Evolutionary conservation across 192 early-diverging fungal species (phyloP).

Genomic region (Entomortierella lignicola): DNA sequence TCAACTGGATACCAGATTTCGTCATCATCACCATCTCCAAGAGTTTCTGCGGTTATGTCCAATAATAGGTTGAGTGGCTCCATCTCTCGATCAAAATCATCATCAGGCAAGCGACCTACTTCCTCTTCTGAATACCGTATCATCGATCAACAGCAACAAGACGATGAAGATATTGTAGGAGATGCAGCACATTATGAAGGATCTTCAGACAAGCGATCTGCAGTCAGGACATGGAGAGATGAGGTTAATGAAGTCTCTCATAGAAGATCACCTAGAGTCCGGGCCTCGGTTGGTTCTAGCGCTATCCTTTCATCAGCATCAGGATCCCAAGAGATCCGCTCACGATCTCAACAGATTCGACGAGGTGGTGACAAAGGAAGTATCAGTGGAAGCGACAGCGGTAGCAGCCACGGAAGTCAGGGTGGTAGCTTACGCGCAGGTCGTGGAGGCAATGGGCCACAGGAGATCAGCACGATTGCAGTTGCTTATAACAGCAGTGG

Average conservation of each 20-base stretch:
- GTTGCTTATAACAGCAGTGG: constrained; percentile 31
- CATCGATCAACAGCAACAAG: neutral
- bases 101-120: neutral
- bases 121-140: neutral
- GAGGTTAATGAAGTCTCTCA: constrained; percentile 43
- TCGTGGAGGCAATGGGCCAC: too few species aligned
- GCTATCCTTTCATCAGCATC: neutral
- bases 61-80: too few species aligned
- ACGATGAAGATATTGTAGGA: neutral
- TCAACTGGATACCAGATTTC: constrained; percentile 8
- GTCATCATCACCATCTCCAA: constrained; percentile 40
- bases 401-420: constrained; percentile 16
- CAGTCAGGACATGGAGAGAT: constrained; percentile 38
- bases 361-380: constrained; percentile 9
- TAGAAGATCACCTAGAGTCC: constrained; percentile 25
- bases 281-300: neutral
- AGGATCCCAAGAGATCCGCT: neutral
- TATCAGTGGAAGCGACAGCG: constrained; percentile 11
- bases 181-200: constrained; percentile 9
- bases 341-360: constrained; percentile 6
- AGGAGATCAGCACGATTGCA: constrained; percentile 13
- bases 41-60: neutral
- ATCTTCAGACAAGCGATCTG: constrained; percentile 31
- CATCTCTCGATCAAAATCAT: too few species aligned
- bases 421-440: neutral